These are phyloP conservation scores for Nakazawaea ishiwadae DNA, from an alignment of 805 yeast species.

Conservation along the genomic window DNA sequence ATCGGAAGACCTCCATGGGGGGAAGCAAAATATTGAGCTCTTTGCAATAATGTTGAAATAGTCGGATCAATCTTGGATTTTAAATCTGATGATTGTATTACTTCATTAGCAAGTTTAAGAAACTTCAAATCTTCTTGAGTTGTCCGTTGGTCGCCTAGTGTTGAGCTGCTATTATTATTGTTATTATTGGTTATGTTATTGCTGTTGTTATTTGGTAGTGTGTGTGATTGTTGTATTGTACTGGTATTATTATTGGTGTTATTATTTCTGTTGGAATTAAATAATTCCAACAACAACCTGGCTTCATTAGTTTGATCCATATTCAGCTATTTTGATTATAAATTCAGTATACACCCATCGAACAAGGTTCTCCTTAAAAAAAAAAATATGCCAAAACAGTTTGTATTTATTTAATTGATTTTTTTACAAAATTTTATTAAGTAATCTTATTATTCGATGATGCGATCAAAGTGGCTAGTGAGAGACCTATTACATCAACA, in stretches of 20 bases:
- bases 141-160: not conserved
- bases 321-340: not conserved
- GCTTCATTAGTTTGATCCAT: conserved; percentile 12
- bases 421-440: not conserved
- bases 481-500: not conserved
- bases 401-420: not conserved
- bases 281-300: conserved; percentile 8
- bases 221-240: not conserved
- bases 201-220: conserved; percentile 1
- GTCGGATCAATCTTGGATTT: conserved; percentile 55
- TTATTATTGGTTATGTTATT: not conserved
- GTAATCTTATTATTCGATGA: not conserved
- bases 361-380: no score
- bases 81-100: conserved; percentile 48
- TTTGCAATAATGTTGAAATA: conserved; percentile 48
- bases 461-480: conserved; percentile 5
- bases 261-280: conserved; percentile 7
- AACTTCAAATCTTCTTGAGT: conserved; percentile 51
- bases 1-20: conserved; percentile 52
- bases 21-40: conserved; percentile 54
- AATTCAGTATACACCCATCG: no score
- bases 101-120: conserved; percentile 57
- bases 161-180: not conserved
- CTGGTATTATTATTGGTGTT: conserved; percentile 2
- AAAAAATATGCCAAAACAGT: no score